Conservation (phyloP, 2,329 filamentous ascomycete species). For the Venturiaceae sp. region DNA sequence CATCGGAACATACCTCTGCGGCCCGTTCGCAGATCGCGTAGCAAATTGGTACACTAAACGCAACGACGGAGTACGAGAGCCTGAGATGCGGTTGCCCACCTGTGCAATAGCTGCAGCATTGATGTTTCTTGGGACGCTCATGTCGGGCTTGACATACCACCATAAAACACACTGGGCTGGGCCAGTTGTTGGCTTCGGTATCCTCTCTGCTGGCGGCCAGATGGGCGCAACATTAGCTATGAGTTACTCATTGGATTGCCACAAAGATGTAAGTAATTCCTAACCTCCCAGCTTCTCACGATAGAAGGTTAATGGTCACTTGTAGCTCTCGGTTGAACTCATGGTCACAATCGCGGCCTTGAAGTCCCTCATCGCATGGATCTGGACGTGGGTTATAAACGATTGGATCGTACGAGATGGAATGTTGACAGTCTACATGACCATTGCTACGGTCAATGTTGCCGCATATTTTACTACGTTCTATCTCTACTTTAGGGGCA, state of each 20-base stretch:
- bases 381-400: slow-evolving; percentile 17
- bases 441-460: slow-evolving; percentile 11
- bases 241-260: slow-evolving; percentile 17
- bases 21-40: slow-evolving; percentile 13
- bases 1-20: slow-evolving; percentile 15
- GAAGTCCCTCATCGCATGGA: slow-evolving; percentile 19
- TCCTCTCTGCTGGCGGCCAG: slow-evolving; percentile 19
- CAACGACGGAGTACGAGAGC: slow-evolving; percentile 34
- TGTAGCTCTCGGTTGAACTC: slow-evolving; percentile 13
- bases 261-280: slow-evolving; percentile 11
- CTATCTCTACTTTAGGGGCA: slow-evolving; percentile 12
- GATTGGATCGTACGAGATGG: slow-evolving; percentile 13
- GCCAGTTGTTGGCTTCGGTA: slow-evolving; percentile 37
- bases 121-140: slow-evolving; percentile 31
- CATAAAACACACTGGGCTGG: slow-evolving; percentile 31
- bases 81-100: slow-evolving; percentile 33
- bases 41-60: slow-evolving; percentile 13
- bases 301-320: slow-evolving; percentile 10
- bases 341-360: slow-evolving; percentile 20
- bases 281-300: neutral
- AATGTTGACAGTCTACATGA: slow-evolving; percentile 12
- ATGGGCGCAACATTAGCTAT: slow-evolving; percentile 20
- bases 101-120: slow-evolving; percentile 30
- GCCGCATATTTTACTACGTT: slow-evolving; percentile 10
- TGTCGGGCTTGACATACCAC: slow-evolving; percentile 36